Base-by-base conservation (phyloP, 2,329 filamentous ascomycete species). In the Ascochyta viciae-villosae region DNA sequence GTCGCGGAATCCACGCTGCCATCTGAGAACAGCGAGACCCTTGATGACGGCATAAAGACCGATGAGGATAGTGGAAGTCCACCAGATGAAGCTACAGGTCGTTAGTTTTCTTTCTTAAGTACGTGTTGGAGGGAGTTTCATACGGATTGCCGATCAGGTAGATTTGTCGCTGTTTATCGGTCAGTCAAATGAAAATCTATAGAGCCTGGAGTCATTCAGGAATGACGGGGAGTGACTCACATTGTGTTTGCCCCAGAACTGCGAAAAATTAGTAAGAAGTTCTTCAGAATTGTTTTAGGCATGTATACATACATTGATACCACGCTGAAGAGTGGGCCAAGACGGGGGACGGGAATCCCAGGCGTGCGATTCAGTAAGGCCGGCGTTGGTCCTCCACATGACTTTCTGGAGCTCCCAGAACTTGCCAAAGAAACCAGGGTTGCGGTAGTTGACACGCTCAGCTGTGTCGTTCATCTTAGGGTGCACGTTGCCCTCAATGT, bases 341-440 rank as follows among this genome's bases (percentile, higher is more conserved):
- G 92, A 94, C 31, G 87, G 86, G 29, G 95, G 95, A 41, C 95
- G 90, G 42, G 95, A 98, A 75, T 99, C 95, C 95, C 96, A 99
- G 48, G 93, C 92, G 74, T 99, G 95, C 16, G 93, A 96, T 71
- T 99, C 95, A 24, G 95, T 91, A 44, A 99, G 86, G 39, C 95
- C 95, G 29, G 95, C 95, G 73, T 99, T 99, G 33, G 95, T 99
- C 69, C 85, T 92, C 95, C 95, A 99, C 95, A 99, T 99, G 62
- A 99, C 95, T 77, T 90, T 89, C 74, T 99, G 93, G 40, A 99
- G 84, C 79, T 99, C 95, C 87, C 89, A 92, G 81, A 99, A 99
- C 77, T 99, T 99, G 71, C 91, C 92, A 60, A 99, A 88, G 85
- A 99, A 99, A 26, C 94, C 92, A 13, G 94, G 95, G 67, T 93